Percentiles rank a stretch among this genome's conserved stretches.
Conservation (phyloP, 1,284 basidiomycete genomes). For the Ceratobasidium sp. region DNA sequence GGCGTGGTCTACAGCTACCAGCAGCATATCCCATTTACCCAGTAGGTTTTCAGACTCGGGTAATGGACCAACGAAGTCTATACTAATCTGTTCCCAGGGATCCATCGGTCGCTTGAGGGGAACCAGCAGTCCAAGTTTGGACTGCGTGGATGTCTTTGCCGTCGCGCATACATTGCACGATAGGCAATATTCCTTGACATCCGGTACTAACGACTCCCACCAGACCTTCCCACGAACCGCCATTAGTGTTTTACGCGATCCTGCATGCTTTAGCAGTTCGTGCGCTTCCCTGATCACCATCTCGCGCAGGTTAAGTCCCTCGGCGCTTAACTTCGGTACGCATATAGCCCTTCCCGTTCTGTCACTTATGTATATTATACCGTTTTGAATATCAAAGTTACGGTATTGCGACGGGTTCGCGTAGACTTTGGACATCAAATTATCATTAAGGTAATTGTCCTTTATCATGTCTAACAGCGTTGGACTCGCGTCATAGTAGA, state of each 20-base stretch:
- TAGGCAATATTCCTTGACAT: slow-evolving; percentile 53
- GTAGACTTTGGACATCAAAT: slow-evolving; percentile 53
- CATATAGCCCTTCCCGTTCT: slow-evolving; percentile 53
- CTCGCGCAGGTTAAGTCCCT: slow-evolving; percentile 11
- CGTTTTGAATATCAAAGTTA: slow-evolving; percentile 54
- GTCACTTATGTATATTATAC: slow-evolving; percentile 53
- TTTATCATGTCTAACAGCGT: not conserved
- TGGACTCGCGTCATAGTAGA: too few species aligned
- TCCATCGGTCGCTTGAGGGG: slow-evolving; percentile 50
- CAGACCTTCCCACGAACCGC: slow-evolving; percentile 47
- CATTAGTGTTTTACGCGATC: slow-evolving; percentile 46
- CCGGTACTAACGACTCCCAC: slow-evolving; percentile 50
- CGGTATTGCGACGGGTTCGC: slow-evolving; percentile 50
- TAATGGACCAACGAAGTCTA: slow-evolving; percentile 64
- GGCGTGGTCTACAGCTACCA: slow-evolving; percentile 59
- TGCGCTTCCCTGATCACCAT: slow-evolving; percentile 36
- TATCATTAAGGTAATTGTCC: slow-evolving; percentile 51
- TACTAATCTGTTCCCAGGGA: slow-evolving; percentile 59
- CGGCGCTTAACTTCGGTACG: slow-evolving; percentile 55
- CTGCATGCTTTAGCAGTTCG: slow-evolving; percentile 47
- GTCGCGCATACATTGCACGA: slow-evolving; percentile 53
- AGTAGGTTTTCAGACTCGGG: slow-evolving; percentile 56
- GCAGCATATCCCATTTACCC: slow-evolving; percentile 58
- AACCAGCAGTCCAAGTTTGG: slow-evolving; percentile 54
- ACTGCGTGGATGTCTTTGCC: slow-evolving; percentile 53